These are phyloP conservation scores for Penicillium goetzii DNA, from an alignment of 495 filamentous ascomycete species.

Conservation along the genomic window DNA sequence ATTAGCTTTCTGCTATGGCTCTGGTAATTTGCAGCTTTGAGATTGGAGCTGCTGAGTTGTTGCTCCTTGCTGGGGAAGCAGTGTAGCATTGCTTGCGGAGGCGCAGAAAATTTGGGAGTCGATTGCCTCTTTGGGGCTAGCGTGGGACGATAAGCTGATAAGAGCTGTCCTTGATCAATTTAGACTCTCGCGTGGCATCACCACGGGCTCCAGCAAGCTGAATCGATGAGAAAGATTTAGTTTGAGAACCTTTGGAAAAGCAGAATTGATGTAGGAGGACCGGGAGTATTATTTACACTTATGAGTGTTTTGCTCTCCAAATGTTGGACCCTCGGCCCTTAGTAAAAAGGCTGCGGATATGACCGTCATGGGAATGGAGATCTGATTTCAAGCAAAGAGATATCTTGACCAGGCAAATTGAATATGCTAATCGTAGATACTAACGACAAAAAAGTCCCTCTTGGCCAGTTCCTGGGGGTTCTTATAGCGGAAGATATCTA, in stretches of 20 bases:
- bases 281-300: not conserved
- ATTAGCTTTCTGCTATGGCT: slow-evolving; percentile 9
- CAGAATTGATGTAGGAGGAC: not conserved
- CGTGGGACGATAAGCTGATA: slow-evolving; percentile 31
- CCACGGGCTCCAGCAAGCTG: not conserved
- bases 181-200: not conserved
- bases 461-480: no score
- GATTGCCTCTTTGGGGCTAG: slow-evolving; percentile 29
- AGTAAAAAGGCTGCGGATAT: no score
- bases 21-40: slow-evolving; percentile 14
- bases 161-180: slow-evolving; percentile 12
- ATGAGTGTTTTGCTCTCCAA: no score
- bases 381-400: no score
- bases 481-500: no score
- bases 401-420: no score
- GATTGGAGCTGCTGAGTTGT: slow-evolving; percentile 22
- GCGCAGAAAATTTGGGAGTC: slow-evolving; percentile 33
- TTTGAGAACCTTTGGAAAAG: not conserved
- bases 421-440: no score
- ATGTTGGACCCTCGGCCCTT: no score
- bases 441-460: no score
- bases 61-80: slow-evolving; percentile 24
- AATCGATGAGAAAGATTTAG: not conserved
- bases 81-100: slow-evolving; percentile 16
- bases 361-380: no score